Evolutionary conservation across 768 basidiomycete genomes (phyloP), one percentile per base, ranked within the genome.

Genomic region (Leucocoprinus sp.): DNA sequence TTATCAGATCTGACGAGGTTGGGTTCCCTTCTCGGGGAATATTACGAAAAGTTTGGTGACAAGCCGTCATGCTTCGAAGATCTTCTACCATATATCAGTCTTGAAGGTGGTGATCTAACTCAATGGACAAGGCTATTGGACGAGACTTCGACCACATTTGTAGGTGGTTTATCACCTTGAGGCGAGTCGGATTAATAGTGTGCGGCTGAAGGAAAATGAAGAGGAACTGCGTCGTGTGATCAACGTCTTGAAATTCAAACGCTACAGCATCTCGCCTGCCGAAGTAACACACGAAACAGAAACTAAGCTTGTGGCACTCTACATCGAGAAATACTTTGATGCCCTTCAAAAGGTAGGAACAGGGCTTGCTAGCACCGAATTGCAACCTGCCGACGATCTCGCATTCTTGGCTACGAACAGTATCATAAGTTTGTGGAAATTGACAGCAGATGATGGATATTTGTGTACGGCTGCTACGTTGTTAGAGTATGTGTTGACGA

Each of bases 21-120:
- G 44, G 57, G 74, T 24, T 55, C 60, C 8, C 65, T 82, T 45
- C 64, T 92, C 57, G 67, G 78, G 55, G 62, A 69, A 38, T 95
- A 93, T 61, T 80, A 91, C 56, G 65, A 75, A 31, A 67, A 66
- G 48, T 77, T 91, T 54, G 83, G 86, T 23, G 78, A 82, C 60
- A 95, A 92, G 62, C 69, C 82, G 4, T 90, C 86, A 60, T 91
- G 89, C 60, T 88, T 80, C 48, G 92, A 93, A 63, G 93, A 96
- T 55, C 65, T 95, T 31, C 73, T 72, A 52, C 77, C 80, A 2
- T 91, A 84, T 57, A 60, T 83, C 9, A 56, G 55, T 6, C 62
- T 85, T 11, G 63, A 73, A 18, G 71, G 62, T 39, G 66, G 72
- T 9, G 70, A 72, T 23, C 61, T 74, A 8, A 45, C 62, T 3